Base-by-base conservation (phyloP, 352 stramenopile genomes). In the Globisporangium takayamanum region DNA sequence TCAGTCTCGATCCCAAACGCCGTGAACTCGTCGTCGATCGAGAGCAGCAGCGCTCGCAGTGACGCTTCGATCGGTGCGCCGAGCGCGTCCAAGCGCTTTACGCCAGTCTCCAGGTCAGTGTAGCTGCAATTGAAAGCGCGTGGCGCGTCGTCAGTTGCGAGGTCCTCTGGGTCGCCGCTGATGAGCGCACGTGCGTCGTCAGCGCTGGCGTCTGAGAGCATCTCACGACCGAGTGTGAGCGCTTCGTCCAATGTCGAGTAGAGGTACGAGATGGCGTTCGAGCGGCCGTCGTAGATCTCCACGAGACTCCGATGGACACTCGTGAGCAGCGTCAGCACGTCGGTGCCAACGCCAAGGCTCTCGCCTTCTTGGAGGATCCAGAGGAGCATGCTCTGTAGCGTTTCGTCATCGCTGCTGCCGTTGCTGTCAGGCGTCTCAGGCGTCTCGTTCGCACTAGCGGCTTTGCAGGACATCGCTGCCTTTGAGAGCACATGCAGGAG, bases 1-100 rank as follows among this genome's bases (percentile, higher is more conserved):
- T 70, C 62, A 1, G 73, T 84, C 47, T 93, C 81, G 54, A 93
- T 89, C 28, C 79, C 84, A 60, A 88, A 92, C n/a, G 74, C 72
- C 50, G 59, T 62, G 53, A 93, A 84, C 18, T 88, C 73, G 25
- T 84, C 69, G 20, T 84, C 76, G 62, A 82, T 78, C 12, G 78
- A 78, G n/a, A 75, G 78, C 46, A 93, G 63, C 30, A 90, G 62
- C 33, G 68, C 70, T 15, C 72, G 68, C 30, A 91, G 58, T 5
- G 63, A 70, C 11, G 6, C 56, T 30, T 86, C 68, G 18, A 87
- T 68, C 20, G 70, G 69, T 10, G 72, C 58, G 4, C 58, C 74
- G 16, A 92, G 60, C 52, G 63, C 65, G 15, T 68, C 30, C 0
- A 85, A 52, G 1, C 72, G 60, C 14, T 60, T 54, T 14, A 71